Evolutionary conservation across 2,329 filamentous ascomycete species (phyloP).

Genomic region (Venturia aucupariae): DNA sequence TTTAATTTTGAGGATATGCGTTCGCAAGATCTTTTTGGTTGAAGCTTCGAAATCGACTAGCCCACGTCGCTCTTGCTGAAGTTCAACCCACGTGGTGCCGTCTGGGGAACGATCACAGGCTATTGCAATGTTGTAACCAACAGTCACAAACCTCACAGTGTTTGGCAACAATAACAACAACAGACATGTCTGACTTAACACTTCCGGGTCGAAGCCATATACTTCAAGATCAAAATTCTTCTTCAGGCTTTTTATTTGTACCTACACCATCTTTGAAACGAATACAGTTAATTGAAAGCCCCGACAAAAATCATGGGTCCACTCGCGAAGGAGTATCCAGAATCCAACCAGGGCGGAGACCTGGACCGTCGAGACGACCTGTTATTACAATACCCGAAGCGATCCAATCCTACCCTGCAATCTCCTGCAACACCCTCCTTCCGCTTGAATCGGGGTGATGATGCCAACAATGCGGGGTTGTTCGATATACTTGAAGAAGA

Average conservation of each 20-base stretch:
- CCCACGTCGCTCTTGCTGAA: neutral
- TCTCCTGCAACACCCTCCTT: neutral
- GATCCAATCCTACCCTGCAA: neutral
- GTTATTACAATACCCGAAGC: neutral
- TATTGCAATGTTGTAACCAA: neutral
- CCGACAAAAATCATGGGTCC: neutral
- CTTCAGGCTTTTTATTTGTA: neutral
- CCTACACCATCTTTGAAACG: neutral
- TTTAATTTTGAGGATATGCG: conserved; percentile 11
- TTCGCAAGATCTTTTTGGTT: conserved; percentile 1
- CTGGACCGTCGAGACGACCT: neutral
- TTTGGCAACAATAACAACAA: neutral
- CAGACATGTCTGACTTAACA: neutral
- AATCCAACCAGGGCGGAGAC: neutral
- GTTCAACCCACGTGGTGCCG: neutral
- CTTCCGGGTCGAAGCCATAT: neutral
- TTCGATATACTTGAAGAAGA: neutral
- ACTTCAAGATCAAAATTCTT: neutral
- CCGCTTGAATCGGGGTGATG: neutral
- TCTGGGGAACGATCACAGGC: neutral
- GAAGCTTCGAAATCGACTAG: neutral
- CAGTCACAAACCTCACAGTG: neutral
- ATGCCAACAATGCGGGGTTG: neutral
- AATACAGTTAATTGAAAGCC: neutral
- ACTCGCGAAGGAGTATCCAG: neutral